Percentiles rank a stretch among this genome's conserved stretches.
These are phyloP conservation scores for Russula vinacea DNA, from an alignment of 768 basidiomycete genomes.

Conservation along the genomic window DNA sequence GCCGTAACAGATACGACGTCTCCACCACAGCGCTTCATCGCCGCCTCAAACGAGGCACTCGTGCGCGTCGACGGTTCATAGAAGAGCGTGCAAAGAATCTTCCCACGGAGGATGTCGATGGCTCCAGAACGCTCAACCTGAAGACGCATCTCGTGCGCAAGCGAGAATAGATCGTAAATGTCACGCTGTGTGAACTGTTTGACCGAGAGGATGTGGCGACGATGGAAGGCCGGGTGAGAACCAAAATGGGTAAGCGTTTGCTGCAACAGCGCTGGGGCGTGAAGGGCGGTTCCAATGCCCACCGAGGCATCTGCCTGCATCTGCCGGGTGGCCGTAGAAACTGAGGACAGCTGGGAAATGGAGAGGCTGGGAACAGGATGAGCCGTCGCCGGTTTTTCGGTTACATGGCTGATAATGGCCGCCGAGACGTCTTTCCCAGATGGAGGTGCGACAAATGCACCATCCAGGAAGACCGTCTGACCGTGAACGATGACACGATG, in stretches of 20 bases:
- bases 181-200: constrained; percentile 90
- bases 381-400: constrained; percentile 11
- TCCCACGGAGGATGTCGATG: constrained; percentile 86
- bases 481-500: constrained; percentile 91
- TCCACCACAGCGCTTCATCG: constrained; percentile 98
- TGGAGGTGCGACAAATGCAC: constrained; percentile 56
- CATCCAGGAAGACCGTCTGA: constrained; percentile 87
- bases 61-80: constrained; percentile 98
- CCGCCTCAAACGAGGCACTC: constrained; percentile 93
- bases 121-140: constrained; percentile 90
- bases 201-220: constrained; percentile 89
- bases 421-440: constrained; percentile 73
- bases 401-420: constrained; percentile 35
- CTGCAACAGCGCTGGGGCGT: constrained; percentile 38
- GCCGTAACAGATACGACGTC: constrained; percentile 84
- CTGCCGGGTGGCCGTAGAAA: constrained; percentile 17
- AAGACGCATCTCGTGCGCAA: constrained; percentile 95
- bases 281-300: constrained; percentile 24
- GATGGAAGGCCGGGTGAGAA: constrained; percentile 85
- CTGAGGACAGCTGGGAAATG: constrained; percentile 1
- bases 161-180: constrained; percentile 87
- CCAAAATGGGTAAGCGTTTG: constrained; percentile 48
- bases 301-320: constrained; percentile 3
- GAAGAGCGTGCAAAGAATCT: constrained; percentile 87
- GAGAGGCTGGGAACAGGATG: constrained; percentile 11